phyloP scores from a whole-genome alignment of 257 asterid genomes.

The Catharanthus roseus region DNA sequence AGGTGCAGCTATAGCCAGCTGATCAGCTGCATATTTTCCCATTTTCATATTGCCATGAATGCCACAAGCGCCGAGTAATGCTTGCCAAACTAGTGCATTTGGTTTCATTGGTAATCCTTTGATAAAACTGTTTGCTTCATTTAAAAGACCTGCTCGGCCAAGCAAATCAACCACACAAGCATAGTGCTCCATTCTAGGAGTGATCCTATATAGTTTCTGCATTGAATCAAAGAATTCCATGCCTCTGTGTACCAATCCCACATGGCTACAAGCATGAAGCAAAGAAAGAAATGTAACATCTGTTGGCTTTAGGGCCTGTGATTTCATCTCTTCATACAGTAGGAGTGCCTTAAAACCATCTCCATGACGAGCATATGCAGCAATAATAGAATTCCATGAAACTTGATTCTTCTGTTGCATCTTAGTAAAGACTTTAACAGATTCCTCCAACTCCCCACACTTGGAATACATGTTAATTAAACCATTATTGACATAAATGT shows the following conservation, averaged over 20 bases:
- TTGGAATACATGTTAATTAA: slow-evolving; percentile 83
- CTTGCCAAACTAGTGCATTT: slow-evolving; percentile 63
- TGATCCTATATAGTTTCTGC: slow-evolving; percentile 42
- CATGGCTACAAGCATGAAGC: slow-evolving; percentile 86
- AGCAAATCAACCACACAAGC: slow-evolving; percentile 84
- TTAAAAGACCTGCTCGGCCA: slow-evolving; percentile 71
- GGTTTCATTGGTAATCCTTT: slow-evolving; percentile 54
- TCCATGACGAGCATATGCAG: slow-evolving; percentile 87
- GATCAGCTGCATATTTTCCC: slow-evolving; percentile 70
- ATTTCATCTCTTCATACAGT: slow-evolving; percentile 51
- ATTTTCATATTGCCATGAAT: slow-evolving; percentile 47
- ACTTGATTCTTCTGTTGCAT: slow-evolving; percentile 54
- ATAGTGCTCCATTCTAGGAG: slow-evolving; percentile 77
- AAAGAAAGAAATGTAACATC: slow-evolving; percentile 75
- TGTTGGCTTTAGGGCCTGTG: slow-evolving; percentile 42
- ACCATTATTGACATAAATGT: slow-evolving; percentile 58
- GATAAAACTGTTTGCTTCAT: slow-evolving; percentile 61
- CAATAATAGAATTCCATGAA: slow-evolving; percentile 84
- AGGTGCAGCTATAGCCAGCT: slow-evolving; percentile 47
- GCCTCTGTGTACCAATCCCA: slow-evolving; percentile 55
- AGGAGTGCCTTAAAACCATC: slow-evolving; percentile 46
- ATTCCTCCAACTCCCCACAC: slow-evolving; percentile 63
- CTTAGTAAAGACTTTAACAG: slow-evolving; percentile 37
- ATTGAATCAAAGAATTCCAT: slow-evolving; percentile 61
- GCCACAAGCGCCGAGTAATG: slow-evolving; percentile 75